Conservation (phyloP, 83 land plant species). For the Thuja plicata region DNA sequence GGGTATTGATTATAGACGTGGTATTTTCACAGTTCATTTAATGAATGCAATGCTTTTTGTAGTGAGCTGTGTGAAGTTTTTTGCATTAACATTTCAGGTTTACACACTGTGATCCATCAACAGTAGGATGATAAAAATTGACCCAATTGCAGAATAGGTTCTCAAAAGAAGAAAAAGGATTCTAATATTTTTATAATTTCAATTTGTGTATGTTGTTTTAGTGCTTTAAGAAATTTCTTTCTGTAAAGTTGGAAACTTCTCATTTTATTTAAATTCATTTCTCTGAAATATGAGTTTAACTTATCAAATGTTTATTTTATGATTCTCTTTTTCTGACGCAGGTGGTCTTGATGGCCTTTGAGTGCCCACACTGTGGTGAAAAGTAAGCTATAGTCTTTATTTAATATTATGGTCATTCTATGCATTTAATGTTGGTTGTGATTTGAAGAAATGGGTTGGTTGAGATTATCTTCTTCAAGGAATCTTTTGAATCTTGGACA, state of each 20-base stretch:
- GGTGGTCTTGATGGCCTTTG: slow-evolving; percentile 96
- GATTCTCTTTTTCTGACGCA: slow-evolving; percentile 21
- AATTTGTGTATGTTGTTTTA: neutral
- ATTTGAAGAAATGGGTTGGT: neutral
- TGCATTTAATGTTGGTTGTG: neutral
- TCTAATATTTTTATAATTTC: neutral
- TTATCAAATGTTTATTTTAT: neutral
- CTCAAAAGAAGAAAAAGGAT: too few species aligned
- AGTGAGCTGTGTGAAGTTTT: too few species aligned
- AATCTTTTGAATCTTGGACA: neutral
- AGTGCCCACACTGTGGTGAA: slow-evolving; percentile 94
- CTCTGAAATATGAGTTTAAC: neutral
- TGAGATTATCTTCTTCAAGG: neutral
- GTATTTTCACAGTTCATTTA: too few species aligned
- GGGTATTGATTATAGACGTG: too few species aligned
- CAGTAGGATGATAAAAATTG: too few species aligned
- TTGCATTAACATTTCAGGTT: too few species aligned
- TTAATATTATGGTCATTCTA: neutral
- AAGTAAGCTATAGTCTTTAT: slow-evolving; percentile 49
- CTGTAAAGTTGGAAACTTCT: neutral
- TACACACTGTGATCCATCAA: too few species aligned
- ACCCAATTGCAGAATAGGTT: too few species aligned
- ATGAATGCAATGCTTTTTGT: too few species aligned
- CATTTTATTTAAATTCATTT: neutral
- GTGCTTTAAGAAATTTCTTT: neutral